These are phyloP conservation scores for Pseudogymnoascus sp. DNA, from an alignment of 2,329 filamentous ascomycete genomes.

Conservation along the genomic window DNA sequence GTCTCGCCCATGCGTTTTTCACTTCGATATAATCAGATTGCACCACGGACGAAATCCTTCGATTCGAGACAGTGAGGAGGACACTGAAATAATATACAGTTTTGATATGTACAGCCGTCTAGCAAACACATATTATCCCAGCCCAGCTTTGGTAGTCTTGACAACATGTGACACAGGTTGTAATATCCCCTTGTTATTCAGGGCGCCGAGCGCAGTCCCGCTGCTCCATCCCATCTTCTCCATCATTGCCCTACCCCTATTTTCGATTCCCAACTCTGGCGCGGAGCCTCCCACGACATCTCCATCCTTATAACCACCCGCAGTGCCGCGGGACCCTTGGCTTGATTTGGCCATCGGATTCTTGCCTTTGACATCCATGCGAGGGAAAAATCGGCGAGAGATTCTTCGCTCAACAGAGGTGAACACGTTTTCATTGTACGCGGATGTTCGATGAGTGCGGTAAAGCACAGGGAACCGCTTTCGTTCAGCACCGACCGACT, in stretches of 20 bases:
- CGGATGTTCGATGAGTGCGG: slow-evolving; percentile 59
- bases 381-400: slow-evolving; percentile 46
- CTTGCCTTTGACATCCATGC: slow-evolving; percentile 37
- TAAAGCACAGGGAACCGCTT: slow-evolving; percentile 69
- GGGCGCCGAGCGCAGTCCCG: slow-evolving; percentile 73
- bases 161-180: slow-evolving; percentile 80
- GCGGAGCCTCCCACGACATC: slow-evolving; percentile 81
- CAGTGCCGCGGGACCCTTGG: slow-evolving; percentile 30
- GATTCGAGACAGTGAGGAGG: neutral
- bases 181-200: slow-evolving; percentile 80
- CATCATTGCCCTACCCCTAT: slow-evolving; percentile 77
- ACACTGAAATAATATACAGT: slow-evolving; percentile 5
- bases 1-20: neutral
- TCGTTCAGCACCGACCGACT: slow-evolving; percentile 67
- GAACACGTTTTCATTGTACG: slow-evolving; percentile 50
- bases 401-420: slow-evolving; percentile 39
- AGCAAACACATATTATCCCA: slow-evolving; percentile 42
- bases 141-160: slow-evolving; percentile 74
- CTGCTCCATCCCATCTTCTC: slow-evolving; percentile 97
- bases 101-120: neutral
- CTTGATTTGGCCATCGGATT: slow-evolving; percentile 22
- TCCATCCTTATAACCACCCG: slow-evolving; percentile 64
- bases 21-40: neutral
- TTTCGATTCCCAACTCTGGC: slow-evolving; percentile 73
- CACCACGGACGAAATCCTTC: neutral